Evolutionary conservation across 331 rosid genomes (phyloP).

Genomic region (Erythrophleum ivorense): DNA sequence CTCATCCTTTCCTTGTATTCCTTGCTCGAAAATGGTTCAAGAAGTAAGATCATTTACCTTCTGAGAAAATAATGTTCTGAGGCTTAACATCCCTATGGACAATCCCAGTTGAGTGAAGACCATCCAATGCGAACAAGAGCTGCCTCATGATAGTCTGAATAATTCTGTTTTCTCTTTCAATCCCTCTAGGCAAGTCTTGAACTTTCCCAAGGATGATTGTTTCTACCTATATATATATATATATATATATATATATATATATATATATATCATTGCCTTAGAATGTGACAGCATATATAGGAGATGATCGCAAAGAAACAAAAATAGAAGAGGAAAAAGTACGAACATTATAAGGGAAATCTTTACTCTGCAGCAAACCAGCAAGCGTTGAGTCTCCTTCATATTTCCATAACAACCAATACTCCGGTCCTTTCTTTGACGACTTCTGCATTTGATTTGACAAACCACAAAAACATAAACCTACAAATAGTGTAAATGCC

Average conservation of each 20-base stretch:
- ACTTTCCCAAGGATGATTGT: conserved; percentile 74
- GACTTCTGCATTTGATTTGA: conserved; percentile 55
- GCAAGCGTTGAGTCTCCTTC: conserved; percentile 84
- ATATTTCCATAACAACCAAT: conserved; percentile 88
- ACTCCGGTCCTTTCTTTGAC: conserved; percentile 70
- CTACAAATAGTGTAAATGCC: too few relatives aligned
- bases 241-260: too few relatives aligned
- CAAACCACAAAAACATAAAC: too few relatives aligned
- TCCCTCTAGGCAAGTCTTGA: conserved; percentile 76
- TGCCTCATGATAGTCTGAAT: conserved; percentile 88
- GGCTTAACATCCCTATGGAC: conserved; percentile 97
- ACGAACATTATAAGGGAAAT: conserved; percentile 91
- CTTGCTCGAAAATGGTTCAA: too few relatives aligned
- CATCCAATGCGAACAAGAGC: conserved; percentile 79
- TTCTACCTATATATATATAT: too few relatives aligned
- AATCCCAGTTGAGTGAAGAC: conserved; percentile 93
- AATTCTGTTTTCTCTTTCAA: conserved; percentile 85
- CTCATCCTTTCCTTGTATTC: conserved; percentile 28
- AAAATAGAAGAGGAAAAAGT: too few relatives aligned
- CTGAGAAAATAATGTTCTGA: conserved; percentile 88
- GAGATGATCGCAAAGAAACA: too few relatives aligned
- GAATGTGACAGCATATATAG: too few relatives aligned
- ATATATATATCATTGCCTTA: too few relatives aligned
- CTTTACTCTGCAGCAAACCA: conserved; percentile 78
- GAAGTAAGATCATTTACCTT: conserved; percentile 60